These are phyloP conservation scores for Cinnamomum chago DNA, from an alignment of 164 flowering plant species.

Conservation along the genomic window DNA sequence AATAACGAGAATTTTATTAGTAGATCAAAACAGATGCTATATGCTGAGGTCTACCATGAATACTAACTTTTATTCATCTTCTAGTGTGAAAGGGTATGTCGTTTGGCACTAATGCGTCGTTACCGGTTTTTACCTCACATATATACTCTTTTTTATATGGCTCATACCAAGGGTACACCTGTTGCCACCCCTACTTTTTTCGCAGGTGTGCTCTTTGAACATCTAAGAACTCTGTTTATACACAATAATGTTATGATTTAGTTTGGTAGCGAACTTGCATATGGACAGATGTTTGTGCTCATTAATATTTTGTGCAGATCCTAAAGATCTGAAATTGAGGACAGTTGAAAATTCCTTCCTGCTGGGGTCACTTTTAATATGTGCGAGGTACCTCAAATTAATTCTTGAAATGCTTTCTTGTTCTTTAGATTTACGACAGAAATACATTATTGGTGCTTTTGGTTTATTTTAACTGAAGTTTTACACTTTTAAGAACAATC, in stretches of 20 bases:
- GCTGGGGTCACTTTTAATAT: constrained; percentile 73
- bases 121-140: constrained; percentile 78
- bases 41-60: neutral
- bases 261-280: constrained; percentile 2
- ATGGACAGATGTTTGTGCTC: neutral
- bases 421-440: neutral
- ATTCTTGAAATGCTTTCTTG: neutral
- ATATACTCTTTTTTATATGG: constrained; percentile 79
- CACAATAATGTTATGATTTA: neutral
- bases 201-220: constrained; percentile 50
- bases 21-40: neutral
- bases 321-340: constrained; percentile 71
- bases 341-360: constrained; percentile 71
- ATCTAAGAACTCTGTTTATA: neutral
- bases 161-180: constrained; percentile 75
- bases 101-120: constrained; percentile 80
- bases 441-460: neutral
- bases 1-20: no score
- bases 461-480: neutral
- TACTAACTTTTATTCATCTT: neutral
- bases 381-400: constrained; percentile 52
- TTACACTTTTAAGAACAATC: neutral
- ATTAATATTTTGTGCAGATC: constrained; percentile 47
- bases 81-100: constrained; percentile 95
- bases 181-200: constrained; percentile 85